phyloP scores from a whole-genome alignment of 345 rosid species.

The Lepidium africanum region DNA sequence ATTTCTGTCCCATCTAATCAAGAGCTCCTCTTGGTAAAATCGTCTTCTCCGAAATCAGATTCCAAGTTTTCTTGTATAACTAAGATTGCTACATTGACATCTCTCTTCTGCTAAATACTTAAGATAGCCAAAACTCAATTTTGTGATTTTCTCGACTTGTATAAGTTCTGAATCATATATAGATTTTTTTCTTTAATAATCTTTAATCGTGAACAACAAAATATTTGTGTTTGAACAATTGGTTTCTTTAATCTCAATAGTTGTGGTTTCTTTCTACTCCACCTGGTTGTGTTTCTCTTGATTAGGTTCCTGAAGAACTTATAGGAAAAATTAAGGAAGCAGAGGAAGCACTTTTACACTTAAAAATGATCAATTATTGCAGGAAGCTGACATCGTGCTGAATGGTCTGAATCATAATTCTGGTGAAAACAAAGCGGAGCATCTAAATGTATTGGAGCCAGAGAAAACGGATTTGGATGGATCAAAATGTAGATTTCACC shows the following conservation, averaged over 20 bases:
- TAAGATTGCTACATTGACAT: too few relatives aligned
- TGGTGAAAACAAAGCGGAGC: conserved; percentile 41
- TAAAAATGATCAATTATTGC: conserved; percentile 59
- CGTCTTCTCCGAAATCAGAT: background rate
- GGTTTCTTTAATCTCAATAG: too few relatives aligned
- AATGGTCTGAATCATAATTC: conserved; percentile 17
- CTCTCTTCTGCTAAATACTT: too few relatives aligned
- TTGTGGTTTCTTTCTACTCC: too few relatives aligned
- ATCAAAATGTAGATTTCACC: conserved; percentile 70
- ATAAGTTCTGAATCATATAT: too few relatives aligned
- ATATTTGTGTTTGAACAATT: too few relatives aligned
- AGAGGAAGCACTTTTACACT: conserved; percentile 70
- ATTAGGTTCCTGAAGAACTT: conserved; percentile 75
- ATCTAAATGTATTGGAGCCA: conserved; percentile 39
- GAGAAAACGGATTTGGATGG: conserved; percentile 46
- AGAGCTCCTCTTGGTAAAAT: conserved; percentile 59
- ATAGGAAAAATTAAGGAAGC: conserved; percentile 55
- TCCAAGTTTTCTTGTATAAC: too few relatives aligned
- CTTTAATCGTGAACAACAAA: too few relatives aligned
- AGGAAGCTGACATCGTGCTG: conserved; percentile 48
- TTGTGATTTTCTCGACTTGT: too few relatives aligned
- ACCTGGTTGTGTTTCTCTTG: background rate
- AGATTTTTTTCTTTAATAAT: too few relatives aligned
- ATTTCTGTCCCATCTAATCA: conserved; percentile 51
- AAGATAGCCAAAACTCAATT: too few relatives aligned